Base-by-base conservation (phyloP, 345 rosid species). In the Linum usitatissimum region DNA sequence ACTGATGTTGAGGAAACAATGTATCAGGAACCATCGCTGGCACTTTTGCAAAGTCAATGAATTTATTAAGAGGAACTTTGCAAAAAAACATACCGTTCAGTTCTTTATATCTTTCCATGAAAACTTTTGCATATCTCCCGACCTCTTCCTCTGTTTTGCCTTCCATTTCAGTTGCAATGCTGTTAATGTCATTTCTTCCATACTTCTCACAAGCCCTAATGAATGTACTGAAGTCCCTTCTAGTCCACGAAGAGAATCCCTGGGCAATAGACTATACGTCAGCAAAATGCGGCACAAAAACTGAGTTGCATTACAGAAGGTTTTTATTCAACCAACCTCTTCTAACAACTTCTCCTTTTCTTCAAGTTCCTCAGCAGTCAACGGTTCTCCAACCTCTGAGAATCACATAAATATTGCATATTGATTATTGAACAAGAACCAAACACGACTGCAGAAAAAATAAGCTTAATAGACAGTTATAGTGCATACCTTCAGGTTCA, bases 161-260 rank as follows among this genome's bases (percentile, higher is more conserved):
- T 77, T 93, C 99, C 87, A 93, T 87, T 81, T 93, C 99, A 60
- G 84, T 69, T 53, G 97, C 87, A 78, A 93, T 93, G 68, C 90
- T 77, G 55, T 73, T 78, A 42, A 87, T 79, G 68, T 93, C 96
- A 68, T 83, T 78, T 36, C 99, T 82, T 19, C 99, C 97, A 82
- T 93, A 93, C 74, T 86, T 93, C 83, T 93, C 99, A 74, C 99
- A 90, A 60, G 99, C 94, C 77, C 99, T 79, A 39, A 84, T 83
- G 65, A 93, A 93, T 39, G 90, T 64, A 73, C 84, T 90, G 69
- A 93, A 93, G 75, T 93, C 98, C 81, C 86, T 87, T 76, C 89
- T 79, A 76, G 94, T 84, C 97, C 98, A 92, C 18, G 98, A 78
- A 48, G 97, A 86, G 81, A 92, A 89, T 49, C 98, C 98, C 98